Evolutionary conservation across 768 basidiomycete genomes (phyloP), one percentile per base, ranked within the genome.

Genomic region (Tephrocybe sp.): DNA sequence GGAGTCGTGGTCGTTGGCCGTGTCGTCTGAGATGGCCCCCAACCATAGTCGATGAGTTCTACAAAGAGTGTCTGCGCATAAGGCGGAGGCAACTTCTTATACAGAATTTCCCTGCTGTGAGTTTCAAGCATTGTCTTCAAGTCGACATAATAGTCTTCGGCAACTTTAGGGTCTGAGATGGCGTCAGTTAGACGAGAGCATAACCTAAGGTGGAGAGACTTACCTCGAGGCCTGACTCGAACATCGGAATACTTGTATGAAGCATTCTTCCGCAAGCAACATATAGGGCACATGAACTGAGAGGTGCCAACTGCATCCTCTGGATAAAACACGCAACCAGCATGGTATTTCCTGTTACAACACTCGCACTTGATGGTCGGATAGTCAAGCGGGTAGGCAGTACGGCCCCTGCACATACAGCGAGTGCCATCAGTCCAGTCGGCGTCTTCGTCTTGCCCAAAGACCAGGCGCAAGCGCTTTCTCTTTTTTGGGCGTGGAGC

Each of bases 351-450:
- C 57, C 77, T 81, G 54, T 66, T 72, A 68, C 90, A 92, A 0
- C 66, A 61, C 40, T 83, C 81, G 62, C 90, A 92, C 49, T 78
- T 75, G 11, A 91, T 80, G 19, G 75, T 74, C 3, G 82, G 82
- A 59, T 82, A 83, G 53, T 76, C 70, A 46, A 83, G 67, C 23
- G 85, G 65, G 63, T 83, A 85, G 7, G 67, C 59, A 3, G 80
- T 86, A 24, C 80, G 76, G 13, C 87, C 88, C 42, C 89, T 73
- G 64, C 89, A 91, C 50, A 91, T 86, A 66, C 89, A 91, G 22
- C 88, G 79, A 22, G 88, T 90, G 25, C 80, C 79, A 59, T 91
- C 89, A 5, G 66, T 55, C 80, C 86, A 88, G 58, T 90, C 85
- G 23, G 73, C 65, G 61, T 91, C 88, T 31, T 82, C 64, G 58